A percentile compares a stretch with the other conserved stretches of the same genome.
Evolutionary conservation across 257 asterid genomes (phyloP).

Genomic region (Perilla frutescens): DNA sequence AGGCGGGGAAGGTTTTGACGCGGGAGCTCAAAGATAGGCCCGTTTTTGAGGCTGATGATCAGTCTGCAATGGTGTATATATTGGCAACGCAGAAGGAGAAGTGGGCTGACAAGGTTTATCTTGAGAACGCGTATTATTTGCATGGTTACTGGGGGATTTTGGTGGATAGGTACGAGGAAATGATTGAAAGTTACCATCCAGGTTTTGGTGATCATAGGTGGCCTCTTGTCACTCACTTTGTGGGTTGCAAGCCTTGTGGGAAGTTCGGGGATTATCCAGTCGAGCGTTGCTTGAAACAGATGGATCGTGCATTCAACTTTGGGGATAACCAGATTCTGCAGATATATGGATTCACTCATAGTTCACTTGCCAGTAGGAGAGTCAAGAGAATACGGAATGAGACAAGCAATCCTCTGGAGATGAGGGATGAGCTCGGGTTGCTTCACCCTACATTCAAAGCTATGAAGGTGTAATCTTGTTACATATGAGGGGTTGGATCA

Average conservation of each 20-base stretch:
- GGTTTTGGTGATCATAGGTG: conserved; percentile 65
- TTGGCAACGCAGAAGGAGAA: conserved; percentile 57
- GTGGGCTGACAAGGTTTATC: conserved; percentile 62
- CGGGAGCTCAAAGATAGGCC: conserved; percentile 52
- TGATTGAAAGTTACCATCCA: conserved; percentile 61
- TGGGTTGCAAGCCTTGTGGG: conserved; percentile 71
- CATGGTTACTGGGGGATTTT: conserved; percentile 72
- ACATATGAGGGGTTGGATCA: conserved; percentile 20
- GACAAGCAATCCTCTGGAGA: conserved; percentile 51
- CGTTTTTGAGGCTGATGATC: conserved; percentile 62
- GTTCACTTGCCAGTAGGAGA: conserved; percentile 52
- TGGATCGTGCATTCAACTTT: conserved; percentile 64
- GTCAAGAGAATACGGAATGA: conserved; percentile 56
- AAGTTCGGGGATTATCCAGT: conserved; percentile 63
- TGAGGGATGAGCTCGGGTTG: conserved; percentile 56
- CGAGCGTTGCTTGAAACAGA: conserved; percentile 63
- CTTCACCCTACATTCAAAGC: conserved; percentile 61
- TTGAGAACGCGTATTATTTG: conserved; percentile 49
- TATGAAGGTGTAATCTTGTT: conserved; percentile 38
- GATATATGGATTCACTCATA: conserved; percentile 60
- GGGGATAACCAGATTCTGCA: conserved; percentile 65
- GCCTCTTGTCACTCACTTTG: conserved; percentile 69
- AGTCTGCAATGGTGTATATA: conserved; percentile 64
- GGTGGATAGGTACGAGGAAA: conserved; percentile 61
- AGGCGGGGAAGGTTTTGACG: conserved; percentile 52